Evolutionary conservation across 2,329 filamentous ascomycete genomes (phyloP).

Genomic region (Metarhizium guizhouense): DNA sequence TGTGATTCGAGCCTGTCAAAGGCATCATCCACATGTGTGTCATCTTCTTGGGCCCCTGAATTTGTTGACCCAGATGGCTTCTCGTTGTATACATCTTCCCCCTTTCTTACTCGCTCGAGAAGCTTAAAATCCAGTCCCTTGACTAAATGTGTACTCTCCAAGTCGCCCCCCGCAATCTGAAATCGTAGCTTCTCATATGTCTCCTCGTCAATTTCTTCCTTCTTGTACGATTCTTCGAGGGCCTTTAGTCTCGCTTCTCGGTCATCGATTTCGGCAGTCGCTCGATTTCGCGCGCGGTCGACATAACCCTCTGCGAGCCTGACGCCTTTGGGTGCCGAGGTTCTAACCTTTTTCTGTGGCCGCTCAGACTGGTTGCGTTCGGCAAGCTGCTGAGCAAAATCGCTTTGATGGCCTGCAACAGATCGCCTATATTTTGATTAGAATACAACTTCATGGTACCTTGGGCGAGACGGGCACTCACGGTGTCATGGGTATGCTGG

Average conservation of each 20-base stretch:
- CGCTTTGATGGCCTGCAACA: constrained; percentile 42
- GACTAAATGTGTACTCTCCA: constrained; percentile 74
- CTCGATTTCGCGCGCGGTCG: constrained; percentile 65
- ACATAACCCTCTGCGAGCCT: constrained; percentile 73
- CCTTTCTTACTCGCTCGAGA: constrained; percentile 57
- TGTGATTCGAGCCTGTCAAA: constrained; percentile 49
- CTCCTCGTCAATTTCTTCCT: constrained; percentile 71
- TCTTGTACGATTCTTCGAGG: constrained; percentile 72
- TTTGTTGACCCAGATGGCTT: constrained; percentile 14
- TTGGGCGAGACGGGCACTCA: constrained; percentile 33
- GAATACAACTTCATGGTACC: background rate
- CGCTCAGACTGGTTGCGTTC: constrained; percentile 53
- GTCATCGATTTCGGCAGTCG: constrained; percentile 42
- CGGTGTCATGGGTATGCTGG: constrained; percentile 92
- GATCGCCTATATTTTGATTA: constrained; percentile 44
- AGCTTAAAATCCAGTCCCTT: constrained; percentile 87
- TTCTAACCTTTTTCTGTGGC: constrained; percentile 64
- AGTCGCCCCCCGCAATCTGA: constrained; percentile 75
- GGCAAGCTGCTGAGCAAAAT: constrained; percentile 79
- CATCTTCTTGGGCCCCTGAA: constrained; percentile 17
- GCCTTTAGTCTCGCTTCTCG: constrained; percentile 61
- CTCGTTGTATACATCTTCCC: constrained; percentile 55
- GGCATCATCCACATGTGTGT: constrained; percentile 52
- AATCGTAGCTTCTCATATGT: constrained; percentile 68
- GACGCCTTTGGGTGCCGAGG: constrained; percentile 73